phyloP scores from a whole-genome alignment of 306 rosid species.

The Vigna angularis region DNA sequence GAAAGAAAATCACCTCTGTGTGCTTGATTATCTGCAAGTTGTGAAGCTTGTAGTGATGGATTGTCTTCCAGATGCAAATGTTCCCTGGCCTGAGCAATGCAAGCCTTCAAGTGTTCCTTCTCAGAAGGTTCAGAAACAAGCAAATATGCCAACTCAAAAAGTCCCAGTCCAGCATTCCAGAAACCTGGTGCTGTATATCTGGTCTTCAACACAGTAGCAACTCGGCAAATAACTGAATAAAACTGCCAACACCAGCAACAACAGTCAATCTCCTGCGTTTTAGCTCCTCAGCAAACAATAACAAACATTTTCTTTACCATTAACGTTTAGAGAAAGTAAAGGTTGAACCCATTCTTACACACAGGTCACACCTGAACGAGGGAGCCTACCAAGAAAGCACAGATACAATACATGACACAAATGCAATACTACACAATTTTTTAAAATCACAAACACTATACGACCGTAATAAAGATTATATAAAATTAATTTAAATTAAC shows the following conservation, averaged over 20 bases:
- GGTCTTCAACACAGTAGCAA: constrained; percentile 82
- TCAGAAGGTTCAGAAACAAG: constrained; percentile 66
- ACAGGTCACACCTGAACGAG: neutral
- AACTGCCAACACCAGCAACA: constrained; percentile 56
- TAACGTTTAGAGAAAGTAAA: neutral
- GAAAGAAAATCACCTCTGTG: constrained; percentile 57
- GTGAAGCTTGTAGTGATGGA: constrained; percentile 50
- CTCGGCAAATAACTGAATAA: constrained; percentile 73
- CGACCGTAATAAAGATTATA: neutral
- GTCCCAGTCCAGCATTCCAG: constrained; percentile 83
- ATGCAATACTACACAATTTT: neutral
- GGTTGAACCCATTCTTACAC: neutral
- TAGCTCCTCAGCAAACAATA: constrained; percentile 34
- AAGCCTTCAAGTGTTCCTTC: constrained; percentile 62
- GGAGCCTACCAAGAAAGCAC: neutral
- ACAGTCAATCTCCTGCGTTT: constrained; percentile 15
- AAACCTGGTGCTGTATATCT: constrained; percentile 85
- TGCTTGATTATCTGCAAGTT: constrained; percentile 42
- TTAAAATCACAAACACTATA: neutral
- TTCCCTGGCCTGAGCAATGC: constrained; percentile 74
- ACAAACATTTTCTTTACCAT: constrained; percentile 1
- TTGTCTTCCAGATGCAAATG: constrained; percentile 64
- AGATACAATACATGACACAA: neutral
- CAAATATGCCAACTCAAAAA: constrained; percentile 68
- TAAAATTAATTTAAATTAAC: neutral